Evolutionary conservation across 495 filamentous ascomycete genomes (phyloP), one percentile per base, ranked within the genome.

Genomic region (Sordaria brevicollis): DNA sequence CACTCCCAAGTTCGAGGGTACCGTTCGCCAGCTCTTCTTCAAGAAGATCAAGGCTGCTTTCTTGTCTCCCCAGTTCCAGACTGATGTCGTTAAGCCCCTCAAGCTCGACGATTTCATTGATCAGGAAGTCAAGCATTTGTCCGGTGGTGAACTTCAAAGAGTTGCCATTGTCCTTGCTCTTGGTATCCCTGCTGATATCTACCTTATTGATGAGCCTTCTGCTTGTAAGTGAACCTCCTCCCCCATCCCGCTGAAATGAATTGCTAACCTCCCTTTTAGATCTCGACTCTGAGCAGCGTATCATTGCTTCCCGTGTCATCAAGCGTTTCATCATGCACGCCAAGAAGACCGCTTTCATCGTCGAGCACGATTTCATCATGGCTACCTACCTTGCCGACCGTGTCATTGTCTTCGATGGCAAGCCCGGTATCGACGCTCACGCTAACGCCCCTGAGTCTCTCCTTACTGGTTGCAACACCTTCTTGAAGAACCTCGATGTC

Each of bases 321-420:
- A 99, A 99, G 85, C 90, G 95, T 71, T 99, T 97, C 87, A 97
- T 99, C 76, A 99, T 98, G 95, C 94, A 98, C 85, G 89, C 92
- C 69, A 98, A 99, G 90, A 98, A 98, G 87, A 98, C 95, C 1
- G 95, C 96, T 38, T 98, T 99, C 80, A 88, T 99, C 72, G 95
- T 98, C 75, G 95, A 99, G 89, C 95, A 99, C 90, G 96, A 99
- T 89, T 98, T 99, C 84, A 98, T 97, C 84, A 98, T 98, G 95
- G 93, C 93, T 35, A 86, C 95, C 19, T 99, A 99, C 79, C 89
- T 98, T 21, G 95, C 96, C 43, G 95, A 99, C 76, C 92, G 94
- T 74, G 95, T 99, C 76, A 98, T 99, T 77, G 95, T 98, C 72
- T 99, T 99, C 76, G 95, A 97, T 77, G 95, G 95, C 73, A 77